These are phyloP conservation scores for Phytophthora sp. DNA, from an alignment of 352 stramenopile genomes.

Conservation along the genomic window DNA sequence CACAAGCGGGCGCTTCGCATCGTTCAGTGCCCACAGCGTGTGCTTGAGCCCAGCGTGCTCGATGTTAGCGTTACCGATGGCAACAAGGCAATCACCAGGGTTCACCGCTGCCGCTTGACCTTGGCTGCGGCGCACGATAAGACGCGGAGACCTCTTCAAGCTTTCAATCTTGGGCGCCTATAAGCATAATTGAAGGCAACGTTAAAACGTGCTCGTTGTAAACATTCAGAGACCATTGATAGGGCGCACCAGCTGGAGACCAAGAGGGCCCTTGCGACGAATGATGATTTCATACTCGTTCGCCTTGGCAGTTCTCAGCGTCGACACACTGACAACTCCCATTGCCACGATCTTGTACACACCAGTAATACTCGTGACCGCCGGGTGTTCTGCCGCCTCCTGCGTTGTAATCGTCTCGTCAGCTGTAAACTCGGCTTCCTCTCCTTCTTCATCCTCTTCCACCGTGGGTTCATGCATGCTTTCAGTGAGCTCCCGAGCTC, in stretches of 20 bases:
- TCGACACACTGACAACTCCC: constrained; percentile 83
- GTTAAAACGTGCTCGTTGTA: constrained; percentile 13
- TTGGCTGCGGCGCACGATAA: constrained; percentile 80
- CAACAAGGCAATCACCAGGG: constrained; percentile 81
- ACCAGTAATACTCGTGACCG: constrained; percentile 80
- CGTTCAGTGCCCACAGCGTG: constrained; percentile 85
- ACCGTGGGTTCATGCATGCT: constrained; percentile 46
- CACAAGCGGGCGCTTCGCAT: constrained; percentile 71
- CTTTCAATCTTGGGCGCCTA: constrained; percentile 54
- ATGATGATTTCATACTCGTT: constrained; percentile 88
- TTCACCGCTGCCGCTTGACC: constrained; percentile 78
- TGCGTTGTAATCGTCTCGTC: constrained; percentile 77
- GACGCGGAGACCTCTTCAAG: constrained; percentile 58
- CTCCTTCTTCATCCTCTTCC: constrained; percentile 49
- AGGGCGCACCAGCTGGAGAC: constrained; percentile 64
- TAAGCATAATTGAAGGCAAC: constrained; percentile 9
- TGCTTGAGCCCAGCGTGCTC: constrained; percentile 87
- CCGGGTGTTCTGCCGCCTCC: constrained; percentile 70
- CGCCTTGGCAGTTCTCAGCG: constrained; percentile 67
- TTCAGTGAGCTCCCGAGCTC: constrained; percentile 49
- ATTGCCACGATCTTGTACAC: constrained; percentile 85
- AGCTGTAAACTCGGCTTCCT: constrained; percentile 55
- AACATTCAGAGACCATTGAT: not conserved
- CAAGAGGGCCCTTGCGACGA: constrained; percentile 58
- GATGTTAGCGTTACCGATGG: constrained; percentile 83